phyloP scores from a whole-genome alignment of 1,139 yeast species.

The Diutina ranongensis region DNA sequence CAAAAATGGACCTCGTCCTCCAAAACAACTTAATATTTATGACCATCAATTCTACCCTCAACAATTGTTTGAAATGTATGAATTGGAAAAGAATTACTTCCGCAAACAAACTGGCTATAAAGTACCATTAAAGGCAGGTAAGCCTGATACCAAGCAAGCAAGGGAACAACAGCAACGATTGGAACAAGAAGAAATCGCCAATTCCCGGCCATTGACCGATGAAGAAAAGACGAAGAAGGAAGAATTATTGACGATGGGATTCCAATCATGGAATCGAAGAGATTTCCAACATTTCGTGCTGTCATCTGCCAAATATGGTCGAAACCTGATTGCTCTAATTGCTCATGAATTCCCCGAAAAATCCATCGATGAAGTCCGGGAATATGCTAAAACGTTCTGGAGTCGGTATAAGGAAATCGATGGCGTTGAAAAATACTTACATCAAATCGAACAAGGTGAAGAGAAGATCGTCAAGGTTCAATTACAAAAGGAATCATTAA shows the following conservation, averaged over 20 bases:
- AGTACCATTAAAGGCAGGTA: slow-evolving; percentile 36
- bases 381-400: slow-evolving; percentile 64
- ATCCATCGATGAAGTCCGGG: slow-evolving; percentile 54
- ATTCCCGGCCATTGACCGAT: slow-evolving; percentile 54
- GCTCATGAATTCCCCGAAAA: slow-evolving; percentile 57
- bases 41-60: slow-evolving; percentile 69
- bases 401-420: slow-evolving; percentile 50
- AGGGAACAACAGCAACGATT: slow-evolving; percentile 43
- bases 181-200: slow-evolving; percentile 51
- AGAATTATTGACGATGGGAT: slow-evolving; percentile 46
- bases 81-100: slow-evolving; percentile 52
- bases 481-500: slow-evolving; percentile 54
- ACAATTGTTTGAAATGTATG: slow-evolving; percentile 48
- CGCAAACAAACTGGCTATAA: slow-evolving; percentile 39
- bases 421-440: slow-evolving; percentile 57
- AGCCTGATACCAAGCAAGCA: slow-evolving; percentile 28
- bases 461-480: slow-evolving; percentile 48
- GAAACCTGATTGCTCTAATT: slow-evolving; percentile 50
- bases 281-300: slow-evolving; percentile 61
- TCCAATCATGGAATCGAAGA: slow-evolving; percentile 55
- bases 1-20: slow-evolving; percentile 47
- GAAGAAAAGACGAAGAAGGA: slow-evolving; percentile 52
- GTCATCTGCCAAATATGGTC: slow-evolving; percentile 53
- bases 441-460: slow-evolving; percentile 67
- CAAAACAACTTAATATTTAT: slow-evolving; percentile 54